A percentile compares a stretch with the other conserved stretches of the same genome.
phyloP scores from a whole-genome alignment of 345 rosid genomes.

The thale cress (Arabidopsis thaliana) region DNA sequence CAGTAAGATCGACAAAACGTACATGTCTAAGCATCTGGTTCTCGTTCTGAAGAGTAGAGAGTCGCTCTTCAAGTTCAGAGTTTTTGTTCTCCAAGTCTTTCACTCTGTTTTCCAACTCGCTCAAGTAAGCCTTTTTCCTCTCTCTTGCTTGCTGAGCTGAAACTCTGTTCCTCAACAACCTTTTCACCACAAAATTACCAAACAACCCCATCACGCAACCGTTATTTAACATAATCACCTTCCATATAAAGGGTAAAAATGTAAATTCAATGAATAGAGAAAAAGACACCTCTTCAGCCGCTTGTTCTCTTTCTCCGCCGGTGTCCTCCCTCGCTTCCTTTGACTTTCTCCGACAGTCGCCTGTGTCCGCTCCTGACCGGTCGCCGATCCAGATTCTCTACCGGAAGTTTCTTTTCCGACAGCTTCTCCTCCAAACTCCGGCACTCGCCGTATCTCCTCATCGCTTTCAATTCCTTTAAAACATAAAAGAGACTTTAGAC shows the following conservation, averaged over 20 bases:
- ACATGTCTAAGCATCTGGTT: slow-evolving; percentile 99
- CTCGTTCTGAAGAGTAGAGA: slow-evolving; percentile 93
- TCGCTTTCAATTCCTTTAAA: slow-evolving; percentile 63
- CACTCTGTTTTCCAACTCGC: slow-evolving; percentile 75
- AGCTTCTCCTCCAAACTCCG: slow-evolving; percentile 78
- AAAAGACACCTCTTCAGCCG: slow-evolving; percentile 72
- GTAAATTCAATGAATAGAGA: not conserved
- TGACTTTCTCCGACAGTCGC: slow-evolving; percentile 60
- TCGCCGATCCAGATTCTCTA: slow-evolving; percentile 50
- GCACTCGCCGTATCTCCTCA: slow-evolving; percentile 95
- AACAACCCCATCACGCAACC: slow-evolving; percentile 31
- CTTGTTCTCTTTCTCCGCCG: slow-evolving; percentile 93
- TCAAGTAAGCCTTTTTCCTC: slow-evolving; percentile 92
- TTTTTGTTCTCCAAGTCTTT: slow-evolving; percentile 88
- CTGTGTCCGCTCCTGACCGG: slow-evolving; percentile 57
- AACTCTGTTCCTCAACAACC: slow-evolving; percentile 99
- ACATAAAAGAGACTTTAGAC: not conserved
- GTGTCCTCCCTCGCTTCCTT: slow-evolving; percentile 82
- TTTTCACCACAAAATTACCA: slow-evolving; percentile 30
- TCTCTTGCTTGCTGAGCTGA: slow-evolving; percentile 99
- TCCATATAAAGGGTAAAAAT: not conserved
- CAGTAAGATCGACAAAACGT: slow-evolving; percentile 9
- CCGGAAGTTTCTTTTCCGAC: slow-evolving; percentile 57
- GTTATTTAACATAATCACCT: not conserved
- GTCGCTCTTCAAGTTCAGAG: slow-evolving; percentile 89